phyloP scores from a whole-genome alignment of 345 rosid species.

The Brassica juncea region DNA sequence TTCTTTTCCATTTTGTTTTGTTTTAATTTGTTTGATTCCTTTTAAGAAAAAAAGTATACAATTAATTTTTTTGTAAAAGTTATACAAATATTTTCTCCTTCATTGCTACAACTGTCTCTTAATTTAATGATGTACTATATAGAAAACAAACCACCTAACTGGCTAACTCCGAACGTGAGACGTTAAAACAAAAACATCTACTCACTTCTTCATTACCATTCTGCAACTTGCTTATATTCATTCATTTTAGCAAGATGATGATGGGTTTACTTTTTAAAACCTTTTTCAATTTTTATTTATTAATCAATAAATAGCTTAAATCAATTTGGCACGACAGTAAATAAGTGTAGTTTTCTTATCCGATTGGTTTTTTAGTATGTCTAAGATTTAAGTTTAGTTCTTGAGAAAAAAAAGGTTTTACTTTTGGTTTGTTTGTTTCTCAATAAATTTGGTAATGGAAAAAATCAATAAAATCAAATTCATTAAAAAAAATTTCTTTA shows the following conservation, averaged over 20 bases:
- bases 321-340: background rate
- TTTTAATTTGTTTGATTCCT: background rate
- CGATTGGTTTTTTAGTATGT: background rate
- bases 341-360: background rate
- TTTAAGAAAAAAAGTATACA: too few relatives aligned
- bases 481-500: background rate
- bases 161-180: slow-evolving; percentile 6
- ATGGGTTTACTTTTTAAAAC: background rate
- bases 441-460: background rate
- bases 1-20: background rate
- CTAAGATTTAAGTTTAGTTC: background rate
- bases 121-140: background rate
- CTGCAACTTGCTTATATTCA: slow-evolving; percentile 27
- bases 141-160: background rate
- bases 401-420: too few relatives aligned
- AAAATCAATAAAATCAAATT: background rate
- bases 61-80: background rate
- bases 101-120: slow-evolving; percentile 17
- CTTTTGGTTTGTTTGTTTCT: background rate
- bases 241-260: background rate
- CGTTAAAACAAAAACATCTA: background rate
- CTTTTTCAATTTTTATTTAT: background rate
- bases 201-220: background rate
- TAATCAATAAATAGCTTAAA: background rate
- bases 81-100: background rate